Conservation (phyloP, 2,329 filamentous ascomycete species). For the Sordariomycetes sp. region DNA sequence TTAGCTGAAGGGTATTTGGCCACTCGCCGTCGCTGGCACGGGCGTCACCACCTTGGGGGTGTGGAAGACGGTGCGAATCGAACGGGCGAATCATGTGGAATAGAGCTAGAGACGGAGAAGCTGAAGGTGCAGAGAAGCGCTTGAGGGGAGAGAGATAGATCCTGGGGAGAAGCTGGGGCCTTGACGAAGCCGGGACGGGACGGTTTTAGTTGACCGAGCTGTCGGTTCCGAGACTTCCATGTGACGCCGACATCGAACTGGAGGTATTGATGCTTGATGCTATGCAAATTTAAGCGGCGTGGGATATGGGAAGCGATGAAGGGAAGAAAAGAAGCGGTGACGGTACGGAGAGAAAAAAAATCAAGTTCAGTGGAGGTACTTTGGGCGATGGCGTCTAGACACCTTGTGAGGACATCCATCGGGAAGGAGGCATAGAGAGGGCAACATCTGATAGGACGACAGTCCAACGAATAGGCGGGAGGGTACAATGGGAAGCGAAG, state of each 20-base stretch:
- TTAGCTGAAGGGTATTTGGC: not conserved
- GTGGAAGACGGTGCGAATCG: not conserved
- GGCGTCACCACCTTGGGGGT: not conserved
- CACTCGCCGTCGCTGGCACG: not conserved
- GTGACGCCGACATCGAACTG: not conserved
- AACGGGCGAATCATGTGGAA: not conserved
- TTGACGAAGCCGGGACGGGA: not conserved
- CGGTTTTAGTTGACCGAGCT: not conserved
- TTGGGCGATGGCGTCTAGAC: not conserved
- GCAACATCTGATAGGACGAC: not conserved
- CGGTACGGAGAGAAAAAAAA: not conserved
- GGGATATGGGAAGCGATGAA: not conserved
- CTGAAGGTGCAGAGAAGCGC: not conserved
- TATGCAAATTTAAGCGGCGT: not conserved
- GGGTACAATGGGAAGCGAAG: not conserved
- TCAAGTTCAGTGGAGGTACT: not conserved
- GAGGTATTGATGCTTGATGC: slow-evolving; percentile 1
- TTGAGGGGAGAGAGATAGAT: not conserved
- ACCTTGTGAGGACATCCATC: not conserved
- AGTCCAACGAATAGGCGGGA: not conserved
- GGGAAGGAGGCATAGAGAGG: not conserved
- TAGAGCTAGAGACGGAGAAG: not conserved
- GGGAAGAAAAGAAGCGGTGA: not conserved
- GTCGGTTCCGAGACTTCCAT: slow-evolving; percentile 1
- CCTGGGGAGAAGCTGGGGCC: not conserved